These are phyloP conservation scores for Elaeagnus macrophylla DNA, from an alignment of 306 rosid species.

Conservation along the genomic window DNA sequence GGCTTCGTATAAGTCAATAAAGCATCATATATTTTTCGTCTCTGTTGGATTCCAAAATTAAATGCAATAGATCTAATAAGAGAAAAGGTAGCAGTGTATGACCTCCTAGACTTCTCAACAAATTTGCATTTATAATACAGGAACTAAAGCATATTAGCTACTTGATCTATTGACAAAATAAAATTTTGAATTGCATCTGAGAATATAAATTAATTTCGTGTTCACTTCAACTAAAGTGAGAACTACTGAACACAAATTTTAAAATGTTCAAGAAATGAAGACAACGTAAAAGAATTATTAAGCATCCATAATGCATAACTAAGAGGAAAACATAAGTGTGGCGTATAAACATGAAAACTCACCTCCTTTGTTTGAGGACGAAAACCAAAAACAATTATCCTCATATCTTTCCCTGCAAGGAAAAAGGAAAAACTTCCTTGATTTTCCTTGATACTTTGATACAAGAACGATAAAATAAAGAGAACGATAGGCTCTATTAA, in stretches of 20 bases:
- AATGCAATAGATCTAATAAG: conserved; percentile 24
- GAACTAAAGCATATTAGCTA: too few species aligned
- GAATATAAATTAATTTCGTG: too few species aligned
- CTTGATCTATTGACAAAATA: too few species aligned
- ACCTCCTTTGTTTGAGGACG: conserved; percentile 93
- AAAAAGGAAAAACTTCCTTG: conserved; percentile 15
- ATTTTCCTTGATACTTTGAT: conserved; percentile 5
- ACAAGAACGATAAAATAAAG: background rate
- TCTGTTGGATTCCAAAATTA: conserved; percentile 39
- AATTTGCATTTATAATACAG: background rate
- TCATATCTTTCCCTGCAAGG: conserved; percentile 90
- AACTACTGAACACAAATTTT: too few species aligned
- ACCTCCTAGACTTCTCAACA: background rate
- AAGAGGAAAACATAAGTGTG: background rate
- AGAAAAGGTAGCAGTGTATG: conserved; percentile 24
- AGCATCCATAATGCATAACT: background rate
- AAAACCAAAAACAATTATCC: conserved; percentile 84
- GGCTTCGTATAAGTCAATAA: conserved; percentile 57
- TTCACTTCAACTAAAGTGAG: too few species aligned
- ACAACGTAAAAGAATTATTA: too few species aligned
- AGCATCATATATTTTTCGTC: conserved; percentile 62
- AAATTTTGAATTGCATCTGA: too few species aligned
- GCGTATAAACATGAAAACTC: conserved; percentile 14
- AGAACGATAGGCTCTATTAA: background rate
- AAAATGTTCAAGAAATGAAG: too few species aligned